A percentile compares a stretch with the other conserved stretches of the same genome.
phyloP scores from a whole-genome alignment of 2,329 filamentous ascomycete species.

The Clarireedia homoeocarpa region DNA sequence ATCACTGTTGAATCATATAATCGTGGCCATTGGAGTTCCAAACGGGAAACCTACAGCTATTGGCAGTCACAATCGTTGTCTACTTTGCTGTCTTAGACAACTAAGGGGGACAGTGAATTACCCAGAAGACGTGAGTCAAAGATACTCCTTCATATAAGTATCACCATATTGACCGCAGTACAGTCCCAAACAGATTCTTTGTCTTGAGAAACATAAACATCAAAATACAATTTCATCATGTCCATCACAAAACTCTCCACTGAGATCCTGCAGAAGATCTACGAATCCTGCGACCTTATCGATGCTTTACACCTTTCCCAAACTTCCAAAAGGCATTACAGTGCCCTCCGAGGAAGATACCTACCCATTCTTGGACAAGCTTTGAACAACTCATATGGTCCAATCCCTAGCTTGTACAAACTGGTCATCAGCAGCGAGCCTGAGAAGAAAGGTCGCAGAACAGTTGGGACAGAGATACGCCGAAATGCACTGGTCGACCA shows the following conservation, averaged over 20 bases:
- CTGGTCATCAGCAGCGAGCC: constrained; percentile 24
- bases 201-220: not conserved
- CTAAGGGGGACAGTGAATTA: too few species aligned
- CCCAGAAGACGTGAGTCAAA: too few species aligned
- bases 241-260: constrained; percentile 25
- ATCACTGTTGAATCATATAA: constrained; percentile 7
- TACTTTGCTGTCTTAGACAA: too few species aligned
- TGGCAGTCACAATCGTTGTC: too few species aligned
- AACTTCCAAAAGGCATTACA: constrained; percentile 23
- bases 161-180: too few species aligned
- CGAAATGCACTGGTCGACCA: constrained; percentile 21
- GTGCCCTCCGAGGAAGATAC: constrained; percentile 22
- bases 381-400: constrained; percentile 24
- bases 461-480: constrained; percentile 25
- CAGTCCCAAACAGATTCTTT: too few species aligned
- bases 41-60: too few species aligned
- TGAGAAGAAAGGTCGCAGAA: constrained; percentile 20
- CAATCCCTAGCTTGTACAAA: constrained; percentile 23
- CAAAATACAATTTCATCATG: constrained; percentile 15
- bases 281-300: constrained; percentile 22
- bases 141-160: too few species aligned
- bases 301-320: constrained; percentile 26
- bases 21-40: not conserved
- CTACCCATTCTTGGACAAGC: constrained; percentile 20
- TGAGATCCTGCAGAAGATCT: constrained; percentile 28